phyloP scores from a whole-genome alignment of 495 filamentous ascomycete genomes.

The Xylaria acuta region DNA sequence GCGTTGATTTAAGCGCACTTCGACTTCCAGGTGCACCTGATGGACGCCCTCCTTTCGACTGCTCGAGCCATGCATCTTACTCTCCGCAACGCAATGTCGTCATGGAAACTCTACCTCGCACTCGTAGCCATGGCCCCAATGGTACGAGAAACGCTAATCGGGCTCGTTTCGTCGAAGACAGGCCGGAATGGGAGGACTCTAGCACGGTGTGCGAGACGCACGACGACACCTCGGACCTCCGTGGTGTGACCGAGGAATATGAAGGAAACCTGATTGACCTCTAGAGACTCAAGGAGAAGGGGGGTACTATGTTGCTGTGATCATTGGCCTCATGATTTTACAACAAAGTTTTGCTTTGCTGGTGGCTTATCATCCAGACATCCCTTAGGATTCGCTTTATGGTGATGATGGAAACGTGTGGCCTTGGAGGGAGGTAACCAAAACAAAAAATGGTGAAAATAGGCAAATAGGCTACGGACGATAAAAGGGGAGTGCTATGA shows the following conservation, averaged over 20 bases:
- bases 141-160: not conserved
- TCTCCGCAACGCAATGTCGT: not conserved
- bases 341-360: not conserved
- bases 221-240: not conserved
- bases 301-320: not conserved
- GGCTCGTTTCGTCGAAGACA: not conserved
- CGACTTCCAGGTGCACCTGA: not conserved
- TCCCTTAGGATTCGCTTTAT: not conserved
- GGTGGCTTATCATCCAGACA: not conserved
- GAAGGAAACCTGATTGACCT: constrained; percentile 21
- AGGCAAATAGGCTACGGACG: not conserved
- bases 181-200: constrained; percentile 19
- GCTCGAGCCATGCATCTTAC: not conserved
- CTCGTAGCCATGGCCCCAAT: not conserved
- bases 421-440: not conserved
- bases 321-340: not conserved
- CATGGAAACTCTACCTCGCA: not conserved
- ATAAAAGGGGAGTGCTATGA: not conserved
- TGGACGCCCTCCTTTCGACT: not conserved
- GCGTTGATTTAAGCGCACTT: not conserved
- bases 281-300: not conserved
- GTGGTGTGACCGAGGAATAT: not conserved
- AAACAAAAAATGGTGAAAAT: not conserved
- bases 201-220: constrained; percentile 4
- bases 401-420: not conserved